Conservation (phyloP, 768 basidiomycete genomes). For the Lactifluus subvellereus region DNA sequence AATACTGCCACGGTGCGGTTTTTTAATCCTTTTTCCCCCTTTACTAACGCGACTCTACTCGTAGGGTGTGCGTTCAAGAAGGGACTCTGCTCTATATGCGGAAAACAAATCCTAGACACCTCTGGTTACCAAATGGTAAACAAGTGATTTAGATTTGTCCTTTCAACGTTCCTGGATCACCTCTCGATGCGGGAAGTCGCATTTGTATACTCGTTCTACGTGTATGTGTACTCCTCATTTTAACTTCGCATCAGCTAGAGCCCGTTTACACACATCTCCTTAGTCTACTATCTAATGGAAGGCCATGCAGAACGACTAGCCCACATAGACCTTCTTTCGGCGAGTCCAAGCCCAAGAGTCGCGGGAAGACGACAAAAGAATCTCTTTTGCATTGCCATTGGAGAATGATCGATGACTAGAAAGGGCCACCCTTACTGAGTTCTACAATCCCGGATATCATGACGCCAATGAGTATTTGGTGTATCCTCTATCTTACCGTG, state of each 20-base stretch:
- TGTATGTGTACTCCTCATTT: conserved; percentile 5
- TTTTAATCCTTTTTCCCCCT: neutral
- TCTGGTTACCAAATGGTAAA: conserved; percentile 79
- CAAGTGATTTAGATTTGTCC: conserved; percentile 46
- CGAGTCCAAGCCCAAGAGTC: no score
- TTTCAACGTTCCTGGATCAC: neutral
- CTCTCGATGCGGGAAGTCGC: neutral
- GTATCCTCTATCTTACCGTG: no score
- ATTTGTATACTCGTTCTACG: conserved; percentile 1
- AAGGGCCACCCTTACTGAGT: no score
- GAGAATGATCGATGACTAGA: no score
- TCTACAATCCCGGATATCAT: no score
- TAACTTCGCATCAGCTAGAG: neutral
- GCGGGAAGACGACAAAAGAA: no score
- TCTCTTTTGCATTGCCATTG: no score
- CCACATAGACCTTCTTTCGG: no score
- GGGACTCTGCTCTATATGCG: conserved; percentile 82
- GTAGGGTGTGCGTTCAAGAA: conserved; percentile 85
- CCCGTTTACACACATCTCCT: neutral
- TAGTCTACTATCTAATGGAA: neutral
- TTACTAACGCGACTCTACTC: neutral
- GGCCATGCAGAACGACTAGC: neutral
- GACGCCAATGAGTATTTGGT: no score
- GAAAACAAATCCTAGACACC: conserved; percentile 81
- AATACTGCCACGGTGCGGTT: conserved; percentile 78